Evolutionary conservation across 306 rosid species (phyloP).

Genomic region (Purshia tridentata): DNA sequence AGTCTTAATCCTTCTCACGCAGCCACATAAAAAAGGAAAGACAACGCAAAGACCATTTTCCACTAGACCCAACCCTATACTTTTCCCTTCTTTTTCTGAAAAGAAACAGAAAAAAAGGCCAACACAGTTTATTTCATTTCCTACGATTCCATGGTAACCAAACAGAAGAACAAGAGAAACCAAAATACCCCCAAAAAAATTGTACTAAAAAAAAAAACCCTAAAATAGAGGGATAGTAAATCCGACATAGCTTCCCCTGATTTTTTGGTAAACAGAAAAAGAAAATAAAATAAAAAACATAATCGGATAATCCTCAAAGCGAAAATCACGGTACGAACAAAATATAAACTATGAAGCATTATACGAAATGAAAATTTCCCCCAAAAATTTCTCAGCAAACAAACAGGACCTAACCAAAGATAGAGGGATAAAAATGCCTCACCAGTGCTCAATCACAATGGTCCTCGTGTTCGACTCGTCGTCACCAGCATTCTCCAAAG

Average conservation of each 20-base stretch:
- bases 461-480: conserved; percentile 21
- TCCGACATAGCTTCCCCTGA: not conserved
- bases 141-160: not conserved
- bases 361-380: not conserved
- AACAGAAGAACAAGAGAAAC: no score
- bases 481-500: conserved; percentile 13
- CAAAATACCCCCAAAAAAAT: not conserved
- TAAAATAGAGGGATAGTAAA: not conserved
- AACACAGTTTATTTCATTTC: not conserved
- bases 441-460: conserved; percentile 58
- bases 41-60: no score
- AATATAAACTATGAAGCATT: not conserved
- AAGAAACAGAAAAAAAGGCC: no score
- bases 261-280: not conserved
- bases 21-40: not conserved
- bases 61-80: no score
- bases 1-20: not conserved
- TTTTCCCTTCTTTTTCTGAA: no score
- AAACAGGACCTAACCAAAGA: not conserved
- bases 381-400: not conserved
- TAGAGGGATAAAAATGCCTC: not conserved
- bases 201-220: not conserved
- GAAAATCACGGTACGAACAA: not conserved
- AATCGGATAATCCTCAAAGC: not conserved
- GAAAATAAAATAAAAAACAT: not conserved